A percentile compares a stretch with the other conserved stretches of the same genome.
phyloP scores from a whole-genome alignment of 768 basidiomycete species.

The Rhizopogon sp. region DNA sequence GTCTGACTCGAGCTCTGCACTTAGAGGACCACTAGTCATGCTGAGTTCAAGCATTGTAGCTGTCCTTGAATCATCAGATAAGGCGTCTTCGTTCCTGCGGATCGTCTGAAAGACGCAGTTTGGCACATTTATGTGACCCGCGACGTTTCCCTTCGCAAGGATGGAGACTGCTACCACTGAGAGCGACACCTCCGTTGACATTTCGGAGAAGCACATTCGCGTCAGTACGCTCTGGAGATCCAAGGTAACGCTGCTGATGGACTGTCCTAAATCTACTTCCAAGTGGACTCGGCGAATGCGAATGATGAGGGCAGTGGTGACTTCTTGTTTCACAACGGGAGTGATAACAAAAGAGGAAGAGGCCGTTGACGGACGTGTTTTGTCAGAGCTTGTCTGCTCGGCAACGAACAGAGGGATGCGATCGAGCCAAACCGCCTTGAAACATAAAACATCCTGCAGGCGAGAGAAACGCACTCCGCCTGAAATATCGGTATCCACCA shows the following conservation, averaged over 20 bases:
- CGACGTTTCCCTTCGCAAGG: slow-evolving; percentile 62
- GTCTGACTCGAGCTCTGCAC: slow-evolving; percentile 69
- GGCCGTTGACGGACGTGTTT: slow-evolving; percentile 13
- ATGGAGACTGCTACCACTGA: slow-evolving; percentile 51
- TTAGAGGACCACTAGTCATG: slow-evolving; percentile 68
- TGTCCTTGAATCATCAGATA: slow-evolving; percentile 25
- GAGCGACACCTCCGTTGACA: slow-evolving; percentile 59
- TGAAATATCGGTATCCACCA: slow-evolving; percentile 81
- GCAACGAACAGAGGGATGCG: slow-evolving; percentile 71
- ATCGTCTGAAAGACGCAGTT: slow-evolving; percentile 74
- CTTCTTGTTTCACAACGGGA: slow-evolving; percentile 30
- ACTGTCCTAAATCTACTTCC: slow-evolving; percentile 80
- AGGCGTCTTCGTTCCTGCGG: slow-evolving; percentile 45
- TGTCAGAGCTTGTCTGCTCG: slow-evolving; percentile 20
- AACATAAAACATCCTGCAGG: slow-evolving; percentile 87
- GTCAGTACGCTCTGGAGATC: slow-evolving; percentile 60
- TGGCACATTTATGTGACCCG: slow-evolving; percentile 62
- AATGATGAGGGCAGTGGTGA: slow-evolving; percentile 61
- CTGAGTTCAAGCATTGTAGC: slow-evolving; percentile 65
- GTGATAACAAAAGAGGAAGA: slow-evolving; percentile 9
- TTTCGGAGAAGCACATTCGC: slow-evolving; percentile 61
- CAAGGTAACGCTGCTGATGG: slow-evolving; percentile 69
- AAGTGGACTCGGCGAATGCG: slow-evolving; percentile 71
- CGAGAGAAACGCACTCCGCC: slow-evolving; percentile 80
- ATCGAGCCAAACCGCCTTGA: slow-evolving; percentile 94